phyloP scores from a whole-genome alignment of 352 stramenopile genomes.

The Halophytophthora polymorphica region DNA sequence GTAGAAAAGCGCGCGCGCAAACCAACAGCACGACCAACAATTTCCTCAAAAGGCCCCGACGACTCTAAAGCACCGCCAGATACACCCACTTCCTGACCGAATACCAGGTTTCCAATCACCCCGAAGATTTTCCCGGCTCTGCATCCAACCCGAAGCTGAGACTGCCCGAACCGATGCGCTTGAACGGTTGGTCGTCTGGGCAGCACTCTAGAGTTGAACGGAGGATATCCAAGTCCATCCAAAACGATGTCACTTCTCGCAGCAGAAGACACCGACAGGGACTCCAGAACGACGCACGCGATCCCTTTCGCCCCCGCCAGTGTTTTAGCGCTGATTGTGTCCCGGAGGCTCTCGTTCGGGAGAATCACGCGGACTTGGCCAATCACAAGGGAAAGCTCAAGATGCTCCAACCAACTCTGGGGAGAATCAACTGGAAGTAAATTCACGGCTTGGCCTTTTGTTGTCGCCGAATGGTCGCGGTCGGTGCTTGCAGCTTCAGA shows the following conservation, averaged over 20 bases:
- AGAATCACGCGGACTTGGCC: conserved; percentile 55
- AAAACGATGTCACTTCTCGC: conserved; percentile 53
- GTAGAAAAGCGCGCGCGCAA: conserved; percentile 9
- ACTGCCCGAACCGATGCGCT: conserved; percentile 46
- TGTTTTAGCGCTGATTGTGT: conserved; percentile 15
- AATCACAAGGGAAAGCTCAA: conserved; percentile 47
- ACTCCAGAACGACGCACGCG: conserved; percentile 49
- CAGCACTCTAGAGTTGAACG: conserved; percentile 69
- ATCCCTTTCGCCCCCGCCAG: conserved; percentile 17
- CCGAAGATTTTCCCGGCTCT: conserved; percentile 52
- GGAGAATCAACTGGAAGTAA: not conserved
- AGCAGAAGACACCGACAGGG: conserved; percentile 35
- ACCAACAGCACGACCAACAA: conserved; percentile 20
- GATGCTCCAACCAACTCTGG: conserved; percentile 12
- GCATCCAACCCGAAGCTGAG: conserved; percentile 34
- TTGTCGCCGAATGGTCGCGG: not conserved
- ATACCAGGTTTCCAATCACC: conserved; percentile 26
- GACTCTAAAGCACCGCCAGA: not conserved
- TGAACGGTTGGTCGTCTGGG: conserved; percentile 44
- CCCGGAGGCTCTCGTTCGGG: conserved; percentile 34
- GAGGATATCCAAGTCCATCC: conserved; percentile 70
- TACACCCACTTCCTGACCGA: conserved; percentile 1
- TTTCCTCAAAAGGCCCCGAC: conserved; percentile 32
- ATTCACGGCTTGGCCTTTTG: not conserved
- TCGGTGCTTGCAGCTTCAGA: not conserved